Percentiles rank a stretch among this genome's conserved stretches.
These are phyloP conservation scores for Ustilago sp. DNA, from an alignment of 1,284 basidiomycete species.

Conservation along the genomic window DNA sequence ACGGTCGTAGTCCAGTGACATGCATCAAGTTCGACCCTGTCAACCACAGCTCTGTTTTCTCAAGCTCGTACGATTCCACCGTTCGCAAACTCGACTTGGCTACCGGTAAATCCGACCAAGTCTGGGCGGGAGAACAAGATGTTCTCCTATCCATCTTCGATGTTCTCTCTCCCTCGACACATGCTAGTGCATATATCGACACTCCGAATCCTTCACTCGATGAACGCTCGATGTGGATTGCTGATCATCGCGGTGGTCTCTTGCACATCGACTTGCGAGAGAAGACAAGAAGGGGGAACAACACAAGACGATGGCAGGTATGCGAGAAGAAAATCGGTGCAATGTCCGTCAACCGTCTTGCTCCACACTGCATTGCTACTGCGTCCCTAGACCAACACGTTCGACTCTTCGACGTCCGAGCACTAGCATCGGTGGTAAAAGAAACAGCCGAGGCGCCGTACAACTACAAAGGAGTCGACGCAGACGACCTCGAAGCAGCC, in stretches of 20 bases:
- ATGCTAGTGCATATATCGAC: conserved; percentile 48
- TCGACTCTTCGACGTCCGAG: conserved; percentile 64
- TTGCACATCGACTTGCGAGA: conserved; percentile 63
- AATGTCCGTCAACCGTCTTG: conserved; percentile 59
- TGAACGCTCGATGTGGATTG: conserved; percentile 65
- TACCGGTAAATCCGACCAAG: conserved; percentile 40
- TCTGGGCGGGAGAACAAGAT: conserved; percentile 58
- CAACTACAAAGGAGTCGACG: conserved; percentile 56
- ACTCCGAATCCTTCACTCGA: conserved; percentile 52
- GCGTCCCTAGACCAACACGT: conserved; percentile 65
- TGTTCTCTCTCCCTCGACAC: conserved; percentile 56
- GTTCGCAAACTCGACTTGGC: conserved; percentile 59
- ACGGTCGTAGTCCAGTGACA: conserved; percentile 60
- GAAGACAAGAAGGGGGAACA: conserved; percentile 26
- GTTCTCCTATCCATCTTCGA: conserved; percentile 66
- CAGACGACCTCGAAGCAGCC: conserved; percentile 37
- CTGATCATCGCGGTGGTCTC: conserved; percentile 66
- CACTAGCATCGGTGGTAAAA: conserved; percentile 37
- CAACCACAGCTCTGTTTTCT: conserved; percentile 52
- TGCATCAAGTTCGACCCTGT: conserved; percentile 65
- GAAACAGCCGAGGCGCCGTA: conserved; percentile 48
- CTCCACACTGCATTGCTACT: conserved; percentile 62
- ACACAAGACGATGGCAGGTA: conserved; percentile 61
- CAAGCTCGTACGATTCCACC: conserved; percentile 63
- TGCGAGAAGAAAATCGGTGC: conserved; percentile 68